Evolutionary conservation across 2,329 filamentous ascomycete genomes (phyloP).

Genomic region (Sclerotinia nivalis): DNA sequence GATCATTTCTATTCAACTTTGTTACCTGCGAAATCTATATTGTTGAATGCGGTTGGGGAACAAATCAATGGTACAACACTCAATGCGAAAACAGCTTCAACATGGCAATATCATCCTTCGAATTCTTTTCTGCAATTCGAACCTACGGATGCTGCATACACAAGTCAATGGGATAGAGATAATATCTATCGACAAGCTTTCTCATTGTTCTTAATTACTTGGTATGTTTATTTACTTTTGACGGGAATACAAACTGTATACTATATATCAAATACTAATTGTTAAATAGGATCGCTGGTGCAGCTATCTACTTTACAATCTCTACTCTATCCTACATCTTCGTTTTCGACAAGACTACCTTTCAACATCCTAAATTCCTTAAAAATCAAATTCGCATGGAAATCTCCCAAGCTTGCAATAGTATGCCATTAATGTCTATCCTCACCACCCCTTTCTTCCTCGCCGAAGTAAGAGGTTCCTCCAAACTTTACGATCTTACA

Average conservation of each 20-base stretch:
- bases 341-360: slow-evolving; percentile 87
- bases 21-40: slow-evolving; percentile 60
- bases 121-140: slow-evolving; percentile 67
- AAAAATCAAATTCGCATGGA: slow-evolving; percentile 89
- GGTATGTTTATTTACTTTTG: slow-evolving; percentile 55
- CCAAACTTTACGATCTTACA: slow-evolving; percentile 82
- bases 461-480: slow-evolving; percentile 78
- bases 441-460: slow-evolving; percentile 82
- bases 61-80: slow-evolving; percentile 56
- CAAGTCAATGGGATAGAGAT: slow-evolving; percentile 75
- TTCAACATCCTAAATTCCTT: slow-evolving; percentile 89
- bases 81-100: slow-evolving; percentile 54
- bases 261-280: neutral
- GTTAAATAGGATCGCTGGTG: slow-evolving; percentile 72
- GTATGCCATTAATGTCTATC: slow-evolving; percentile 81
- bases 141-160: slow-evolving; percentile 75
- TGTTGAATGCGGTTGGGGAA: slow-evolving; percentile 53
- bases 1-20: slow-evolving; percentile 75
- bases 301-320: slow-evolving; percentile 81
- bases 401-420: slow-evolving; percentile 73
- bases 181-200: slow-evolving; percentile 73
- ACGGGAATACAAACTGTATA: no score
- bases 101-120: slow-evolving; percentile 72
- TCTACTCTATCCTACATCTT: slow-evolving; percentile 82
- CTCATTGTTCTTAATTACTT: slow-evolving; percentile 81